Evolutionary conservation across 495 filamentous ascomycete genomes (phyloP).

Genomic region (Aspergillus kassunensis): DNA sequence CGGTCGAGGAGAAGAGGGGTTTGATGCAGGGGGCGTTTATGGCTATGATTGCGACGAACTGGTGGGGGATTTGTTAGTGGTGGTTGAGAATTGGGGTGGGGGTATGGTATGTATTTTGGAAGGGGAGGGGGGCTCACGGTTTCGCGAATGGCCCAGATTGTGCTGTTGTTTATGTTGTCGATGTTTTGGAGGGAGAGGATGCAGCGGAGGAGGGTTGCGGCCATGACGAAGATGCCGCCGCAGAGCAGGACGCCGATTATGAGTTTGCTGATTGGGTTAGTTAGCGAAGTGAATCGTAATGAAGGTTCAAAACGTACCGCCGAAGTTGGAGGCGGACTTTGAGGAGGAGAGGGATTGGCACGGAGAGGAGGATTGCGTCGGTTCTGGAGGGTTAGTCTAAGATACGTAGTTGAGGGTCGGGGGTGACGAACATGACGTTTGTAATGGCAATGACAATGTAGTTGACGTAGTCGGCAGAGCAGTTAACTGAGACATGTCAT

Average conservation of each 20-base stretch:
- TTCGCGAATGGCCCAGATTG: conserved; percentile 26
- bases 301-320: conserved; percentile 5
- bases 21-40: conserved; percentile 24
- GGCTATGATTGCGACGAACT: conserved; percentile 25
- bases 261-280: conserved; percentile 10
- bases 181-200: conserved; percentile 19
- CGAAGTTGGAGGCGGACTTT: conserved; percentile 17
- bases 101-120: not conserved
- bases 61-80: not conserved
- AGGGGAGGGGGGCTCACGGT: conserved; percentile 9
- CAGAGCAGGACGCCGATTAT: conserved; percentile 20
- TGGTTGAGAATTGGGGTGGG: not conserved
- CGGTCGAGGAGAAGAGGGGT: conserved; percentile 14
- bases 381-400: conserved; percentile 14
- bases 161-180: conserved; percentile 19
- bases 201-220: conserved; percentile 21
- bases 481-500: conserved; percentile 15
- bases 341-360: conserved; percentile 18
- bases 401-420: not conserved
- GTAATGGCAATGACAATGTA: conserved; percentile 17
- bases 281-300: not conserved
- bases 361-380: conserved; percentile 15
- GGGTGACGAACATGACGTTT: conserved; percentile 17
- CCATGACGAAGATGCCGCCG: conserved; percentile 22
- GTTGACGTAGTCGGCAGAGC: conserved; percentile 14